Percentiles rank a stretch among this genome's conserved stretches.
Evolutionary conservation across 129 eudicot species (phyloP).

Genomic region (sunflower (Helianthus annuus)): DNA sequence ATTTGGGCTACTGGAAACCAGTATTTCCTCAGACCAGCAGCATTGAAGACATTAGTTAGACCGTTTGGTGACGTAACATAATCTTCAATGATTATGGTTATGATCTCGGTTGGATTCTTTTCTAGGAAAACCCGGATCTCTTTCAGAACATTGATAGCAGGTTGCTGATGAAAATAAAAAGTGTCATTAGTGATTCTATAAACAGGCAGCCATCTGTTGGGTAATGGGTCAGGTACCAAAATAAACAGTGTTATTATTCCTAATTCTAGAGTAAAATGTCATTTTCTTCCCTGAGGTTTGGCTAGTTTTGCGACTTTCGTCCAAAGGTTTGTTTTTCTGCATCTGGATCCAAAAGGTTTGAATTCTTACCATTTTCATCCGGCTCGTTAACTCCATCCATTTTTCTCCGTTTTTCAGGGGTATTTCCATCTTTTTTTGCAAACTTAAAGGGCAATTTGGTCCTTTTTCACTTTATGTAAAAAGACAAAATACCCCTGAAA

Average conservation of each 20-base stretch:
- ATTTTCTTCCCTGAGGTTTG: too few species aligned
- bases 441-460: too few species aligned
- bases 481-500: too few species aligned
- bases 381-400: too few species aligned
- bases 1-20: constrained; percentile 87
- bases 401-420: too few species aligned
- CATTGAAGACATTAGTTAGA: constrained; percentile 68
- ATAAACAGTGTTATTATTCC: not conserved
- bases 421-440: too few species aligned
- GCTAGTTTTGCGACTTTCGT: too few species aligned
- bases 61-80: constrained; percentile 92
- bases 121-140: constrained; percentile 72
- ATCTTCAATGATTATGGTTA: constrained; percentile 89
- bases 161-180: constrained; percentile 54
- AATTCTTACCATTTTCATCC: too few species aligned
- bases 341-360: too few species aligned
- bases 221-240: not conserved
- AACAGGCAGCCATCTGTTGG: constrained; percentile 3
- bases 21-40: constrained; percentile 76
- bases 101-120: constrained; percentile 75
- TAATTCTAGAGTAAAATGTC: too few species aligned
- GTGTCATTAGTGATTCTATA: constrained; percentile 17
- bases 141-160: constrained; percentile 74
- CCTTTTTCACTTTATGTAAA: too few species aligned
- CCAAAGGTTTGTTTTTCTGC: too few species aligned